Evolutionary conservation across 495 filamentous ascomycete species (phyloP).

Genomic region (Xylaria scruposa): DNA sequence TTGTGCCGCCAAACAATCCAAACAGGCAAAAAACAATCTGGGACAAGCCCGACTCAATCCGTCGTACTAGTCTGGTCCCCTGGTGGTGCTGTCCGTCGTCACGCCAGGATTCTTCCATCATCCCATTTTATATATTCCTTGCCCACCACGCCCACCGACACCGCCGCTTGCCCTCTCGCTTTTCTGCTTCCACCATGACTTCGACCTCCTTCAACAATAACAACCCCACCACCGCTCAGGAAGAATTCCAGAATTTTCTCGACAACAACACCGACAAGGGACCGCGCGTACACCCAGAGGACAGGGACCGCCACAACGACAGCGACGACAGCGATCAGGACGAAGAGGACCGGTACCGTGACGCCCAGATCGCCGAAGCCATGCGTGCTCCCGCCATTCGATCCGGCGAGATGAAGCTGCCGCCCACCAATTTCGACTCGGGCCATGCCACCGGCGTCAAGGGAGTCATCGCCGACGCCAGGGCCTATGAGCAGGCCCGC

Average conservation of each 20-base stretch:
- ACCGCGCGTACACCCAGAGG: slow-evolving; percentile 58
- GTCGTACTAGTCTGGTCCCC: background rate
- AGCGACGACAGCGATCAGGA: slow-evolving; percentile 51
- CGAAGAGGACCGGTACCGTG: slow-evolving; percentile 63
- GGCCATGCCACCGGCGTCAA: slow-evolving; percentile 89
- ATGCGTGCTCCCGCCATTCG: slow-evolving; percentile 63
- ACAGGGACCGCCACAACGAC: slow-evolving; percentile 55
- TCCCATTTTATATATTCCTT: slow-evolving; percentile 23
- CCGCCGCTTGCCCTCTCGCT: slow-evolving; percentile 26
- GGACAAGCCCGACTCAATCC: slow-evolving; percentile 11
- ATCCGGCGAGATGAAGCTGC: slow-evolving; percentile 64
- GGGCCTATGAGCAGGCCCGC: slow-evolving; percentile 84
- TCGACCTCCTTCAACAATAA: slow-evolving; percentile 42
- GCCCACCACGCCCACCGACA: slow-evolving; percentile 11
- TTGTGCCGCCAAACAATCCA: slow-evolving; percentile 23
- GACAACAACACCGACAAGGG: slow-evolving; percentile 58
- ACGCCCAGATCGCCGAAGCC: slow-evolving; percentile 64
- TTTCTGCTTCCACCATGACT: slow-evolving; percentile 57
- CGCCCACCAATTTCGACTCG: slow-evolving; percentile 69
- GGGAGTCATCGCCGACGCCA: slow-evolving; percentile 95
- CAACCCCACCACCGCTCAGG: slow-evolving; percentile 69
- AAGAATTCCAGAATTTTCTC: slow-evolving; percentile 82
- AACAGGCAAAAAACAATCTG: slow-evolving; percentile 13
- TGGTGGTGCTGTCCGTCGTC: background rate
- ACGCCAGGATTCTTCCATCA: background rate